Conservation (phyloP, 2,329 filamentous ascomycete species). For the Colletotrichum godetiae region DNA sequence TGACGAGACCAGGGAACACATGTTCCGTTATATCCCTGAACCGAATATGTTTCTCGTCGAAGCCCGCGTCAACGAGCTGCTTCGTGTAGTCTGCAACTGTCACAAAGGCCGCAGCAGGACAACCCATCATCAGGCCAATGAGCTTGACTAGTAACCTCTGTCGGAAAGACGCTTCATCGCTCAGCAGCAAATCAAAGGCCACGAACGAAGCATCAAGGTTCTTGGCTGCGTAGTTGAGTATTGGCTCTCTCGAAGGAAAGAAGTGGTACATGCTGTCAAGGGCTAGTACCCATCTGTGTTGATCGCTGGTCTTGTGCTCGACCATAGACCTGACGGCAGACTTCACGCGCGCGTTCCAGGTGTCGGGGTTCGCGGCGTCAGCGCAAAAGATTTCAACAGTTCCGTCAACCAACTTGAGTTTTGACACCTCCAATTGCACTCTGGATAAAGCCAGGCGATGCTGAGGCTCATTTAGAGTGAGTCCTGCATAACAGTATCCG, state of each 20-base stretch:
- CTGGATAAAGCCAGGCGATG: slow-evolving; percentile 48
- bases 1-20: slow-evolving; percentile 62
- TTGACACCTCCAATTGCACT: slow-evolving; percentile 40
- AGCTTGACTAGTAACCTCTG: slow-evolving; percentile 50
- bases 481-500: slow-evolving; percentile 60
- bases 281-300: slow-evolving; percentile 62
- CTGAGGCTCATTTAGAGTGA: slow-evolving; percentile 62
- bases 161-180: slow-evolving; percentile 41
- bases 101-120: slow-evolving; percentile 61
- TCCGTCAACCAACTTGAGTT: not conserved
- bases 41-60: slow-evolving; percentile 51
- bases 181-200: slow-evolving; percentile 65
- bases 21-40: slow-evolving; percentile 63
- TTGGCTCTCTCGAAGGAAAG: slow-evolving; percentile 58
- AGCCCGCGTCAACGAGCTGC: slow-evolving; percentile 60
- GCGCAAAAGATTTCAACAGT: slow-evolving; percentile 56
- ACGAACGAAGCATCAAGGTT: slow-evolving; percentile 60
- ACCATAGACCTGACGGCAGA: slow-evolving; percentile 42
- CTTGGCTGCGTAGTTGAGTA: slow-evolving; percentile 54
- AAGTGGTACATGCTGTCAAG: slow-evolving; percentile 70
- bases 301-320: slow-evolving; percentile 27
- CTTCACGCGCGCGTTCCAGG: slow-evolving; percentile 49
- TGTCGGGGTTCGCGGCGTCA: slow-evolving; percentile 59
- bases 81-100: slow-evolving; percentile 56
- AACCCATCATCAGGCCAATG: slow-evolving; percentile 58